These are phyloP conservation scores for Ustilago sp. DNA, from an alignment of 1,284 basidiomycete genomes.

Conservation along the genomic window DNA sequence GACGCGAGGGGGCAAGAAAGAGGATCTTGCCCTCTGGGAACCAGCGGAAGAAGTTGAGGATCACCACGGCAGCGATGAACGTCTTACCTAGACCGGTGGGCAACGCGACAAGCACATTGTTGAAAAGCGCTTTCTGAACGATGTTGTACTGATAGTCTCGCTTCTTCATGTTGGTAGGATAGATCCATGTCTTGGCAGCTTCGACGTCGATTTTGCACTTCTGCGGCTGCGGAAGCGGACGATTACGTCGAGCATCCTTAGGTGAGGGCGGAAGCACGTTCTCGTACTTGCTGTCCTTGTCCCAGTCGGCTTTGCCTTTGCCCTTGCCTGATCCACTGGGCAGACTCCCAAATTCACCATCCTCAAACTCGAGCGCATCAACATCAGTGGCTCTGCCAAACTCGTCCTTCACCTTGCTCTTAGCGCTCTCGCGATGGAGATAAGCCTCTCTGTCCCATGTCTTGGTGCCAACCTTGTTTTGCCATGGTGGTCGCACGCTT, in stretches of 20 bases:
- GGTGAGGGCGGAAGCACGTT: conserved; percentile 21
- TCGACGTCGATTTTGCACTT: conserved; percentile 76
- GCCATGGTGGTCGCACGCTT: conserved; percentile 20
- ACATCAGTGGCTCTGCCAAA: conserved; percentile 28
- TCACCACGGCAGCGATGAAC: conserved; percentile 95
- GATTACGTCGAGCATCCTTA: conserved; percentile 11
- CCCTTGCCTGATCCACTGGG: conserved; percentile 9
- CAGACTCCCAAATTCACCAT: neutral
- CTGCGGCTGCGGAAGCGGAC: conserved; percentile 40
- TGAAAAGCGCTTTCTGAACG: conserved; percentile 84
- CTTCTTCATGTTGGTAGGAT: conserved; percentile 87
- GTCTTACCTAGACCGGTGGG: conserved; percentile 98
- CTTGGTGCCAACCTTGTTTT: conserved; percentile 38
- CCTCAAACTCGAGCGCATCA: conserved; percentile 31
- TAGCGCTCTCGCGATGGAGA: conserved; percentile 43
- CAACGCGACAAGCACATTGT: conserved; percentile 93
- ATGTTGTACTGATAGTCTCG: conserved; percentile 97
- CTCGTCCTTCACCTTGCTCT: conserved; percentile 35
- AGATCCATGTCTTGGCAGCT: conserved; percentile 89
- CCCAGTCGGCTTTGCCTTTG: conserved; percentile 35
- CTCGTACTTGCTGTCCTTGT: conserved; percentile 23
- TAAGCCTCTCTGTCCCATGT: conserved; percentile 53
- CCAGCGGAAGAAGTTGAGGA: conserved; percentile 73
- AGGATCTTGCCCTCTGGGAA: conserved; percentile 73
- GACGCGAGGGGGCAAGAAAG: conserved; percentile 95